Base-by-base conservation (phyloP, 2,329 filamentous ascomycete genomes). In the Furcasterigmium furcatum region DNA sequence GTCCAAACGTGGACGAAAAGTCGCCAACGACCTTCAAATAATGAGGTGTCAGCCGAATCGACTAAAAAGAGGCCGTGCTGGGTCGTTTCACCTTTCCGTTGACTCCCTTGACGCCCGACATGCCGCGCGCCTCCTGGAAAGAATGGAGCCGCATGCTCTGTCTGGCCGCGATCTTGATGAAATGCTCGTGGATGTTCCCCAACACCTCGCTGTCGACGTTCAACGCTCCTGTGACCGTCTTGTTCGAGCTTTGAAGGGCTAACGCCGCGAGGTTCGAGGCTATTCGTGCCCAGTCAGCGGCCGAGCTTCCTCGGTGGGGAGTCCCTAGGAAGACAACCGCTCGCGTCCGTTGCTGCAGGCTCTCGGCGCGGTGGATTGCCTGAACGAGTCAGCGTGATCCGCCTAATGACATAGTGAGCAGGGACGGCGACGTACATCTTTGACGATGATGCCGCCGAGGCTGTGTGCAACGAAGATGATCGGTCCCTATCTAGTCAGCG, bases 251-350 rank as follows among this genome's bases (percentile, higher is more conserved):
- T 14, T 13, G 10, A 4, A 19, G 27, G 8, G 39, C 25, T 3
- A 30, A 9, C 7, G 24, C 24, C 5, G 39, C 18, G 3, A 41
- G 9, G 25, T 41, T 41, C 10, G 58, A 57, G 9, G 57, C 61
- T 20, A 67, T 60, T 24, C 52, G 45, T 9, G 61, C 61, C 65
- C 63, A 69, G 41, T 50, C 55, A 9, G 63, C 60, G 18, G 43
- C 47, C 3, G 35, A 34, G 45, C 60, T 65, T 25, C 66, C 66
- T 27, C 62, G 57, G 52, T 71, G 67, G 14, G 67, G 67, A 7
- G 66, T 70, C 19, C 67, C 66, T 4, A 71, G 59, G 51, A 71
- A 71, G 10, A 69, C 39, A 38, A 68, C 48, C 1, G 61, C 45
- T 44, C 57, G 61, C n/a, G 63, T 66, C n/a, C 55, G 55, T 32